Percentiles rank a stretch among this genome's conserved stretches.
phyloP scores from a whole-genome alignment of 2,329 filamentous ascomycete genomes.

The Sporothrix humicola region DNA sequence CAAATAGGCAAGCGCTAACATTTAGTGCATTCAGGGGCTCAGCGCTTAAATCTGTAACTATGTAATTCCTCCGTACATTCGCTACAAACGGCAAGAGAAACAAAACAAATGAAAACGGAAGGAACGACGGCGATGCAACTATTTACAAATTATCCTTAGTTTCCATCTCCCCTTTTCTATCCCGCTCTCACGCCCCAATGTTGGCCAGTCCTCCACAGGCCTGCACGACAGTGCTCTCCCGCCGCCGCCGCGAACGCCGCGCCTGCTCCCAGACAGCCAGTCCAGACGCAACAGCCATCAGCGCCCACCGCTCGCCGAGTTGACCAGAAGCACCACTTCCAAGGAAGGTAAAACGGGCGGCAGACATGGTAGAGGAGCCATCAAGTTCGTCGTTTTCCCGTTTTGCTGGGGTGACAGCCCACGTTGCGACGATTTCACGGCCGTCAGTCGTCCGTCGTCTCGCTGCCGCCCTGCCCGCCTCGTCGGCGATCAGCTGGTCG shows the following conservation, averaged over 20 bases:
- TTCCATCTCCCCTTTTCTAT: too few species aligned
- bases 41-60: background rate
- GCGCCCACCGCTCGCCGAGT: constrained; percentile 50
- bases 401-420: background rate
- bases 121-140: too few species aligned
- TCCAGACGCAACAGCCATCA: constrained; percentile 51
- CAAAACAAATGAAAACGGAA: too few species aligned
- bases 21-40: background rate
- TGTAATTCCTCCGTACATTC: too few species aligned
- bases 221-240: constrained; percentile 28
- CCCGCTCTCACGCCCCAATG: constrained; percentile 19
- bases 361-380: constrained; percentile 32
- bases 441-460: constrained; percentile 28
- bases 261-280: constrained; percentile 43
- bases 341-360: constrained; percentile 47
- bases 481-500: constrained; percentile 25
- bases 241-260: constrained; percentile 28
- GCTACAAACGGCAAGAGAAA: too few species aligned
- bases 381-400: background rate
- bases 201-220: constrained; percentile 28
- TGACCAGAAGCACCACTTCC: constrained; percentile 48
- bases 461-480: constrained; percentile 13
- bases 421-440: constrained; percentile 29
- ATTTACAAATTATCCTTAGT: too few species aligned
- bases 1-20: background rate